Conservation (phyloP, 805 yeast genomes). For the Starmerella davenportii region DNA sequence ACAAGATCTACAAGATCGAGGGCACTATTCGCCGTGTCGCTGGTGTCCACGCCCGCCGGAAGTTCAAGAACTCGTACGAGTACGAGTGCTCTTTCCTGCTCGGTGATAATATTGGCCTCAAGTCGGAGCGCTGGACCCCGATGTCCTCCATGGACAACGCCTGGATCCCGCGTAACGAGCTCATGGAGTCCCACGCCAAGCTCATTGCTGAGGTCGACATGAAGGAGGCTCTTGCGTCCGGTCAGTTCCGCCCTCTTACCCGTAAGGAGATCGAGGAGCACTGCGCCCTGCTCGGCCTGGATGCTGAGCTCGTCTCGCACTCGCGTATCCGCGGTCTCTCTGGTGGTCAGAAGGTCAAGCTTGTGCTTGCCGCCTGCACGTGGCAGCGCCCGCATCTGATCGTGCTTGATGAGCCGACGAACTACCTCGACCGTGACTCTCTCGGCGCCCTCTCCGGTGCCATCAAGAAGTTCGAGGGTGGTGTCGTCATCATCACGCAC, state of each 20-base stretch:
- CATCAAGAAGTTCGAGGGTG: slow-evolving; percentile 97
- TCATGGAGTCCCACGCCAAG: slow-evolving; percentile 93
- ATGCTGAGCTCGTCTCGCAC: slow-evolving; percentile 97
- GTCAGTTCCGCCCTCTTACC: slow-evolving; percentile 99
- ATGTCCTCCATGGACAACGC: slow-evolving; percentile 99
- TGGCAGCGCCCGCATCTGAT: slow-evolving; percentile 99
- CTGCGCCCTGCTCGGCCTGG: slow-evolving; percentile 97
- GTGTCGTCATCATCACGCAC: slow-evolving; percentile 98
- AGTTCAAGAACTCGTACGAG: slow-evolving; percentile 99
- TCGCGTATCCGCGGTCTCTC: slow-evolving; percentile 99
- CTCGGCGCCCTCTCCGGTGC: slow-evolving; percentile 99
- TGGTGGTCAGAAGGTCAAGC: slow-evolving; percentile 99
- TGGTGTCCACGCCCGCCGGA: slow-evolving; percentile 90
- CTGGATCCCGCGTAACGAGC: slow-evolving; percentile 99
- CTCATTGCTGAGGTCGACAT: slow-evolving; percentile 99
- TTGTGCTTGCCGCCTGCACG: slow-evolving; percentile 98
- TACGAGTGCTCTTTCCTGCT: slow-evolving; percentile 94
- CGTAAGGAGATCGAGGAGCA: slow-evolving; percentile 99
- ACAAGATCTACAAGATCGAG: slow-evolving; percentile 97
- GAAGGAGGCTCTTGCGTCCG: slow-evolving; percentile 99
- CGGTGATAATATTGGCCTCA: slow-evolving; percentile 98
- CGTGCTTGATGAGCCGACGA: slow-evolving; percentile 97
- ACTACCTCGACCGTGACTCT: slow-evolving; percentile 95
- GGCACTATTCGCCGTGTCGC: slow-evolving; percentile 96
- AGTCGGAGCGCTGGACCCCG: slow-evolving; percentile 98